Evolutionary conservation across 257 asterid genomes (phyloP).

Genomic region (Misopates orontium): DNA sequence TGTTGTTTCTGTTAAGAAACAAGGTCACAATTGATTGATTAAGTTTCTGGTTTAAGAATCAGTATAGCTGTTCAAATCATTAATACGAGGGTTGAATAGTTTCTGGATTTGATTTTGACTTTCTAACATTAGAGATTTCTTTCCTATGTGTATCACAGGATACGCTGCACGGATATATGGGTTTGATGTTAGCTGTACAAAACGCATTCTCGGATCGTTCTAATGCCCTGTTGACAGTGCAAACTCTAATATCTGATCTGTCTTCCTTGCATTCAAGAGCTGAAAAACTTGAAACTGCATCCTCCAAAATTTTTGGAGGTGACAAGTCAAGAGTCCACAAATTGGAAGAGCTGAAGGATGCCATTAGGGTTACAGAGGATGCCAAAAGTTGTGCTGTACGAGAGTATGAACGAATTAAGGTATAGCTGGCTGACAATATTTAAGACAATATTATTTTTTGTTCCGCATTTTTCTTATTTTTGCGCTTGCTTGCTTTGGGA

Average conservation of each 20-base stretch:
- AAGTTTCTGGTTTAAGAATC: constrained; percentile 5
- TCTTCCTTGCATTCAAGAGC: constrained; percentile 77
- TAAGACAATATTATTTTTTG: constrained; percentile 14
- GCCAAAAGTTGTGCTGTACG: constrained; percentile 76
- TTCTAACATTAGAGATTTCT: constrained; percentile 18
- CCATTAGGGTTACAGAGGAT: constrained; percentile 84
- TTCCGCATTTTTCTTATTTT: constrained; percentile 24
- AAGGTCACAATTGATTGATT: not conserved
- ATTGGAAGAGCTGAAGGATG: constrained; percentile 70
- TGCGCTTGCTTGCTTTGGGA: constrained; percentile 10
- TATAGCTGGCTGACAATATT: constrained; percentile 29
- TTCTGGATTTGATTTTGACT: constrained; percentile 4
- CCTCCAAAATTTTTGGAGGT: constrained; percentile 78
- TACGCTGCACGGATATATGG: constrained; percentile 80
- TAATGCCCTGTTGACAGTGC: constrained; percentile 87
- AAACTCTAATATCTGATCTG: constrained; percentile 88
- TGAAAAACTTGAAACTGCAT: constrained; percentile 76
- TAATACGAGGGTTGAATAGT: not conserved
- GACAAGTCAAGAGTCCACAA: constrained; percentile 76
- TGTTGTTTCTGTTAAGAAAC: constrained; percentile 16
- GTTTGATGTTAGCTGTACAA: constrained; percentile 78
- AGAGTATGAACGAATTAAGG: constrained; percentile 94
- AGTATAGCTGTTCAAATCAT: constrained; percentile 10
- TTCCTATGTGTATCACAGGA: constrained; percentile 56
- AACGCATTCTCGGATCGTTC: constrained; percentile 91